Conservation (phyloP, 2,329 filamentous ascomycete genomes). For the Zymoseptoria ardabiliae region DNA sequence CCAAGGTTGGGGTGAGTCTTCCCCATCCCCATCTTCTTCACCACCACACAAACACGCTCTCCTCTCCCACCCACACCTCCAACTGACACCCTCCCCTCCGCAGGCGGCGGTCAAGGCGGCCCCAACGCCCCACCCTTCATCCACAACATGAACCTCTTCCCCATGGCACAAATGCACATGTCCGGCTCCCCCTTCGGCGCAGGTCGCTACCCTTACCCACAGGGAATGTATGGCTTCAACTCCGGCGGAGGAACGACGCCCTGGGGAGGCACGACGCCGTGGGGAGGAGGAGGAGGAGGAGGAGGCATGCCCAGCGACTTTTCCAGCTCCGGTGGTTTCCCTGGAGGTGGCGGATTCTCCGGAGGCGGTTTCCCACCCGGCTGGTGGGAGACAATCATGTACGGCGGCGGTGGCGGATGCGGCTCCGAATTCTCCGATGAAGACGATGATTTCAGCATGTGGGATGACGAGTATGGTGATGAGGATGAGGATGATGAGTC, state of each 20-base stretch:
- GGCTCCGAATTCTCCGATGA: not conserved
- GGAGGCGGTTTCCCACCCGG: too few species aligned
- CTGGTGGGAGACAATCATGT: not conserved
- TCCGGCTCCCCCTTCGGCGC: constrained; percentile 8
- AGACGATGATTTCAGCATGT: not conserved
- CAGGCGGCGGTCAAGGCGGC: not conserved
- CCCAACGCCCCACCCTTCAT: constrained; percentile 9
- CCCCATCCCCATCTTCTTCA: too few species aligned
- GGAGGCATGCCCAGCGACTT: not conserved
- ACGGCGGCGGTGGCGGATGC: not conserved
- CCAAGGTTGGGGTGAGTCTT: not conserved
- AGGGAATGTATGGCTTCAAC: not conserved
- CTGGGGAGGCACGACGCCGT: too few species aligned
- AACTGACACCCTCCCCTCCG: too few species aligned
- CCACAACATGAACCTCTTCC: constrained; percentile 17
- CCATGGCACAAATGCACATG: constrained; percentile 8
- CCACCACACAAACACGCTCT: too few species aligned
- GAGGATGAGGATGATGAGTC: not conserved
- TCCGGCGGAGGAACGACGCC: too few species aligned
- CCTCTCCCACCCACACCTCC: too few species aligned
- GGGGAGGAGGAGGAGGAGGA: not conserved
- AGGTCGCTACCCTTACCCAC: constrained; percentile 13
- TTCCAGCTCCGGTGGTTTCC: too few species aligned
- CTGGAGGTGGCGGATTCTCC: too few species aligned
- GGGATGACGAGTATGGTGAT: not conserved